A percentile compares a stretch with the other conserved stretches of the same genome.
These are phyloP conservation scores for Trichoderma endophyticum DNA, from an alignment of 2,329 filamentous ascomycete genomes.

Conservation along the genomic window DNA sequence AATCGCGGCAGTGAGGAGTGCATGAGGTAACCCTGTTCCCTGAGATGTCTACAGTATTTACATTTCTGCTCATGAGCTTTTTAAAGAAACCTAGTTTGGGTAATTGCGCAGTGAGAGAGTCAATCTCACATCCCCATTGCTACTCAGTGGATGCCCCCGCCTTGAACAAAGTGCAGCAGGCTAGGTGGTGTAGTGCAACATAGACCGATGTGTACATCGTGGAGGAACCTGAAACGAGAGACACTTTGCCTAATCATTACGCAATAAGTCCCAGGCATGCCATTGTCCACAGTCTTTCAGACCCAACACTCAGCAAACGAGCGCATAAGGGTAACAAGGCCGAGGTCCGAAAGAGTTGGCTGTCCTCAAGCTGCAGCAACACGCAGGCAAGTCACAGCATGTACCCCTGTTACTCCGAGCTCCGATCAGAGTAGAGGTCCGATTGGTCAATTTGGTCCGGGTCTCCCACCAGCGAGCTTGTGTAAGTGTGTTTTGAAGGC, in stretches of 20 bases:
- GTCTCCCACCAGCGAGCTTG: not conserved
- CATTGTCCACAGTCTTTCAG: not conserved
- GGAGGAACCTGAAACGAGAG: no score
- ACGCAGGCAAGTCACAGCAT: not conserved
- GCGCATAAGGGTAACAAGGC: not conserved
- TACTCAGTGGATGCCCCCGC: not conserved
- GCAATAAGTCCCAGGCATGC: not conserved
- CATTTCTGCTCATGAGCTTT: not conserved
- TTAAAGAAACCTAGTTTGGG: not conserved
- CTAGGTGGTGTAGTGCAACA: not conserved
- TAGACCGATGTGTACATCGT: not conserved
- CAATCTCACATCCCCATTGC: not conserved
- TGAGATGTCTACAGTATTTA: not conserved
- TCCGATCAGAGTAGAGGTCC: not conserved
- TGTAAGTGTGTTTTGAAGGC: not conserved
- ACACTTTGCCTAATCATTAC: no score
- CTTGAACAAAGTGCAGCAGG: not conserved
- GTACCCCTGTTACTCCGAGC: not conserved
- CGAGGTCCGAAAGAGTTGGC: not conserved
- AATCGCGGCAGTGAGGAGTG: not conserved
- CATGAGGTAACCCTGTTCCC: not conserved
- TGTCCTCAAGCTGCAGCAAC: no score
- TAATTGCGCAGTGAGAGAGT: not conserved
- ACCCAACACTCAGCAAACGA: not conserved
- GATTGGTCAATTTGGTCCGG: not conserved